phyloP scores from a whole-genome alignment of 2,329 filamentous ascomycete species.

The Sporothrix sp. region DNA sequence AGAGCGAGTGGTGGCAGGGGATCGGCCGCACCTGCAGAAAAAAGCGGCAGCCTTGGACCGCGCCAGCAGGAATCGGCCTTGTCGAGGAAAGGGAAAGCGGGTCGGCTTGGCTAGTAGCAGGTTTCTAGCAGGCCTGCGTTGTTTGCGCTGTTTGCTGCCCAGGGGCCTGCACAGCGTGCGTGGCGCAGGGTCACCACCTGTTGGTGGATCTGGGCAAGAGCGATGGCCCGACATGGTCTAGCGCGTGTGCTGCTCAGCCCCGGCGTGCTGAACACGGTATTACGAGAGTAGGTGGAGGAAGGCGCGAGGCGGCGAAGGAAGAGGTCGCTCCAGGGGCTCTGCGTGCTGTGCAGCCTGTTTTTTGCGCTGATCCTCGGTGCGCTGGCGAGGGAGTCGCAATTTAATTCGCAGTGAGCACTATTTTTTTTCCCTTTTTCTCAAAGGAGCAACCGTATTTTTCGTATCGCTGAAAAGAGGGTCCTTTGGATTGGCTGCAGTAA shows the following conservation, averaged over 20 bases:
- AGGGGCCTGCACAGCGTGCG: constrained; percentile 4
- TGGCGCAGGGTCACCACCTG: constrained; percentile 14
- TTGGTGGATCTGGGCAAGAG: constrained; percentile 6
- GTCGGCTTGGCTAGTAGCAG: background rate
- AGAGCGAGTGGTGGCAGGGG: background rate
- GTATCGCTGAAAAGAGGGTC: no score
- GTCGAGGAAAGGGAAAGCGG: constrained; percentile 3
- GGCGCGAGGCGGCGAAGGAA: background rate
- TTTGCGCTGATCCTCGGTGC: background rate
- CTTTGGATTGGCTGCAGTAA: no score
- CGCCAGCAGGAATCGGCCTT: constrained; percentile 12
- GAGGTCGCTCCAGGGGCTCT: constrained; percentile 2
- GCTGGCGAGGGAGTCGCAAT: background rate
- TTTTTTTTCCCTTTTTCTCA: no score
- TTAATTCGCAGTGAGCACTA: background rate
- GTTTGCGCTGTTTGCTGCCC: background rate
- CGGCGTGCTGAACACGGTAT: constrained; percentile 10
- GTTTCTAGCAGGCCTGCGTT: no score
- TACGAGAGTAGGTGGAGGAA: constrained; percentile 7
- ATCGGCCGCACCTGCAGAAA: background rate
- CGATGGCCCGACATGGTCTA: constrained; percentile 11
- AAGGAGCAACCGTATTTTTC: no score
- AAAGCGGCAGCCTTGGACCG: constrained; percentile 7
- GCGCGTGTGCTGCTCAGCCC: constrained; percentile 15
- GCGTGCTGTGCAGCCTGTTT: background rate